Evolutionary conservation across 495 filamentous ascomycete species (phyloP), one percentile per base, ranked within the genome.

Genomic region (Talaromyces borbonicus): DNA sequence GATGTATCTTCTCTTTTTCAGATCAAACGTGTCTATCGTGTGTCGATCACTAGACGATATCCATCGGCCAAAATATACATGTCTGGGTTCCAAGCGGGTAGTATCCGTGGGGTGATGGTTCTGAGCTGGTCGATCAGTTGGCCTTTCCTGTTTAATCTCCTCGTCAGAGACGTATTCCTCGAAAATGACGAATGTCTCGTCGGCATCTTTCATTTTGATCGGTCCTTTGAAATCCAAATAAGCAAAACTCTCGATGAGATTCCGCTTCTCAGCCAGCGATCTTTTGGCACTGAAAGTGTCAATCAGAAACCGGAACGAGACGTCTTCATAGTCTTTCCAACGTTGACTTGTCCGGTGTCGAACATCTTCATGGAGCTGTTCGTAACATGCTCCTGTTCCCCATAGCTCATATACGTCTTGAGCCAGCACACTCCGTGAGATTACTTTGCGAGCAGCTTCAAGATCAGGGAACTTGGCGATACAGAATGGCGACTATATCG

Each of bases 1-100:
- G 55, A 99, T 96, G 57, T 97, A 97, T 32, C 70, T 67, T 5
- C 92, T 75, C 62, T 92, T 94, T 66, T 99, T 99, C 9, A 99
- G 69, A 56, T 90, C 87, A 53, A 92, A 89, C 48, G 75, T 84
- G 19, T 74, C 66, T 15, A 90, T 71, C n/a, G 79, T 58, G 20
- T 82, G 73, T 31, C 90, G 69, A 16, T 71, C 69, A 25, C 84
- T 81, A 9, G 61, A 56, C 1, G 68, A 80, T 9, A 96, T 56
- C 39, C 74, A 77, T 2, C 89, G 76, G 8, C 84, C 85, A 8
- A 96, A 71, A 52, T 81, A 84, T 20, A 90, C 69, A 22, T 59
- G 60, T 35, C 75, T 68, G 4, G 85, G 86, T 12, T 6, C 35
- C 22, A 5, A 20, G 6, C 35, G 18, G 11, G 5, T 38, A 15